A percentile compares a stretch with the other conserved stretches of the same genome.
These are phyloP conservation scores for Xylariaceae sp. DNA, from an alignment of 2,329 filamentous ascomycete species.

Conservation along the genomic window DNA sequence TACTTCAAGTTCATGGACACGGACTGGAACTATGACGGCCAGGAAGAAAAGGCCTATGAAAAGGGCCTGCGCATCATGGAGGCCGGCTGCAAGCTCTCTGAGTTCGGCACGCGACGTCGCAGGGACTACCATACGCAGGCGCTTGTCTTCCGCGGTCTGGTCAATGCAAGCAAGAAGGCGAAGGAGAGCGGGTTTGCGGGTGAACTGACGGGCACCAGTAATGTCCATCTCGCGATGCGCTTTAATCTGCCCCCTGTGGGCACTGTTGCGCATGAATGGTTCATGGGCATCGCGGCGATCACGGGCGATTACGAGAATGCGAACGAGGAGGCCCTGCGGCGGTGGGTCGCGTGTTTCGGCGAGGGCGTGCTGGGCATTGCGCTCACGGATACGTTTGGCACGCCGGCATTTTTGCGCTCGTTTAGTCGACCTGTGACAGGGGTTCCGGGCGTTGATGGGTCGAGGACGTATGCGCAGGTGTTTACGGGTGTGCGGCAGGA, in stretches of 20 bases:
- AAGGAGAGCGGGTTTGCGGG: slow-evolving; percentile 61
- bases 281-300: slow-evolving; percentile 96
- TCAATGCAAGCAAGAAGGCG: slow-evolving; percentile 68
- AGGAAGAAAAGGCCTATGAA: slow-evolving; percentile 75
- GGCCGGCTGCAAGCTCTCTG: slow-evolving; percentile 81
- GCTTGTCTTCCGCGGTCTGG: slow-evolving; percentile 81
- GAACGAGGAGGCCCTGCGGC: slow-evolving; percentile 75
- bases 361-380: slow-evolving; percentile 79
- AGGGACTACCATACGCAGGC: slow-evolving; percentile 95
- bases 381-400: slow-evolving; percentile 94
- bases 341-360: slow-evolving; percentile 91
- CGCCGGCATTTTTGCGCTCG: slow-evolving; percentile 76
- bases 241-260: slow-evolving; percentile 80
- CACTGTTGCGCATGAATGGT: slow-evolving; percentile 95
- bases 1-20: slow-evolving; percentile 96
- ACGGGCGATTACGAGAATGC: slow-evolving; percentile 78
- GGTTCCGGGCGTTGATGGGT: slow-evolving; percentile 36
- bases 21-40: slow-evolving; percentile 84
- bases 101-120: slow-evolving; percentile 85
- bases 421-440: slow-evolving; percentile 63
- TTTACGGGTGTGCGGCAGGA: slow-evolving; percentile 86
- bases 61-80: slow-evolving; percentile 77
- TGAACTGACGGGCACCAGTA: slow-evolving; percentile 82
- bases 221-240: slow-evolving; percentile 94
- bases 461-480: slow-evolving; percentile 69